Conservation (phyloP, 257 asterid species). For the Schizonepeta tenuifolia region DNA sequence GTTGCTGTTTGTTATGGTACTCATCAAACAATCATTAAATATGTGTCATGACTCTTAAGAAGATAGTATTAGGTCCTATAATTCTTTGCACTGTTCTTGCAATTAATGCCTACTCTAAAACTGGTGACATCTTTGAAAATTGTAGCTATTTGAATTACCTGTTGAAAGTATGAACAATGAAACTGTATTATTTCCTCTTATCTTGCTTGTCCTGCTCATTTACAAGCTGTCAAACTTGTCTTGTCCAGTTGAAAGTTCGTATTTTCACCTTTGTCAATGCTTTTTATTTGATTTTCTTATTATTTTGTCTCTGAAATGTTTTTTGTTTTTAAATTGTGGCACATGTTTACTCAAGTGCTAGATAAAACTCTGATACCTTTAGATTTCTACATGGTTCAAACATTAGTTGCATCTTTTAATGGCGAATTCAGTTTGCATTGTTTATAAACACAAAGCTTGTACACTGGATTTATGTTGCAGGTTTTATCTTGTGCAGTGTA, state of each 20-base stretch:
- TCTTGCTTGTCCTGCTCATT: too few species aligned
- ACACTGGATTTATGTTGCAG: background rate
- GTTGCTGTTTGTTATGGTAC: background rate
- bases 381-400: background rate
- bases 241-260: too few species aligned
- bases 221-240: too few species aligned
- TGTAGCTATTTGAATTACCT: background rate
- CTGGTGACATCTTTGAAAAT: background rate
- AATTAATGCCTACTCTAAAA: too few species aligned
- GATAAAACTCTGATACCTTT: too few species aligned
- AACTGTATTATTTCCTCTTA: too few species aligned
- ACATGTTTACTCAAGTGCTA: background rate
- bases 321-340: background rate
- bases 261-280: background rate
- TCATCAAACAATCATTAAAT: too few species aligned
- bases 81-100: background rate
- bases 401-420: background rate
- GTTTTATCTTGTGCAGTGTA: conserved; percentile 42
- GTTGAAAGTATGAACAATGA: background rate
- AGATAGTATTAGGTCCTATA: background rate
- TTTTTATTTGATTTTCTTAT: background rate
- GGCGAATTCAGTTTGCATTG: too few species aligned
- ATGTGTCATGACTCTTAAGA: background rate
- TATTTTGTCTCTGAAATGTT: background rate
- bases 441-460: background rate